Base-by-base conservation (phyloP, 352 stramenopile species). In the Plasmopara muralis region DNA sequence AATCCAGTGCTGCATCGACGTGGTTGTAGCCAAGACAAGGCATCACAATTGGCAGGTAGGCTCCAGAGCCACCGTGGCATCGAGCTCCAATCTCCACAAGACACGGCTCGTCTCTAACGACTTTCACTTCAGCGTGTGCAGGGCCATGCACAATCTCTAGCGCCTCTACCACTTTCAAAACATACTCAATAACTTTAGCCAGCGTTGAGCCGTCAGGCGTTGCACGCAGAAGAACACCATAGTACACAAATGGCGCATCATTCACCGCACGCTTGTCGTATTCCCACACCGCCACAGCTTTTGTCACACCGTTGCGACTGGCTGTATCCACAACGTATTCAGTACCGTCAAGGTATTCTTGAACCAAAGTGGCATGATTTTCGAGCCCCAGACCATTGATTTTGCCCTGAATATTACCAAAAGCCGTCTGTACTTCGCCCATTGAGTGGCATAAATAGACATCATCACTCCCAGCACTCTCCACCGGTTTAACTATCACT, bases 251-350 rank as follows among this genome's bases (percentile, higher is more conserved):
- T 15, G 89, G 86, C 35, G 87, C 87, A 39, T 67, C 72, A 63
- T 98, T 98, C 29, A 93, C 82, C 5, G 71, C 69, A 47, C 95
- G 77, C 77, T 98, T 98, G 71, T 98, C 95, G 64, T 98, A 98
- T 64, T 95, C 85, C 96, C 95, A 99, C 6, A 98, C 69, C 5
- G 95, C 95, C 30, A 96, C 88, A 33, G 98, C 83, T 56, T 98
- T 98, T 54, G 96, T 85, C 39, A 91, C 65, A 0, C 96, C 96
- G 62, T 97, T 80, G 50, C 86, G 83, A 54, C 74, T 95, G 8
- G 98, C 95, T 7, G 91, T 95, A 63, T 99, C 96, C n/a, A 99
- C 77, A 4, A 97, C 95, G 70, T 97, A 98, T 69, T 99, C 96
- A 15, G 73, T 89, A 29, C 96, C 96, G 6, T 82, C 73, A 13